phyloP scores from a whole-genome alignment of 768 basidiomycete species.

The Suillus hirtellus region DNA sequence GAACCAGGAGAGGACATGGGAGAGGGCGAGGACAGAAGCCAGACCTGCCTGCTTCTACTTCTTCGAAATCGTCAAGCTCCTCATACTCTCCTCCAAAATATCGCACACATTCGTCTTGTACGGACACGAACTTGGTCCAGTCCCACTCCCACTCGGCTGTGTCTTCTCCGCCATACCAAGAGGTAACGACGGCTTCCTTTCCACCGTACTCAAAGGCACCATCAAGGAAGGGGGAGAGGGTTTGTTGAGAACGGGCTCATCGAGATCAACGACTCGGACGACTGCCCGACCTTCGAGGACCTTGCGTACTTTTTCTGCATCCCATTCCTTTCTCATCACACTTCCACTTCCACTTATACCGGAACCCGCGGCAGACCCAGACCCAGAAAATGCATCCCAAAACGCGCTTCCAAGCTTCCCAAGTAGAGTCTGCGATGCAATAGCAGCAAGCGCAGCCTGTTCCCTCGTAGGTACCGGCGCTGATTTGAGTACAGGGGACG shows the following conservation, averaged over 20 bases:
- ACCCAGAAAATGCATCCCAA: slow-evolving; percentile 86
- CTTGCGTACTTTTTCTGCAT: slow-evolving; percentile 77
- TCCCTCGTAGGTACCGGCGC: slow-evolving; percentile 31
- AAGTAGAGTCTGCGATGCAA: slow-evolving; percentile 77
- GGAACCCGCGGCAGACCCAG: slow-evolving; percentile 8
- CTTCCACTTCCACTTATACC: neutral
- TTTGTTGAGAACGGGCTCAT: slow-evolving; percentile 25
- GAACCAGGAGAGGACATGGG: neutral
- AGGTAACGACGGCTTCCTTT: neutral
- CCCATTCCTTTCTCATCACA: slow-evolving; percentile 41
- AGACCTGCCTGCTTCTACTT: slow-evolving; percentile 30
- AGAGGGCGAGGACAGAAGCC: neutral
- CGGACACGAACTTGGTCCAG: slow-evolving; percentile 16
- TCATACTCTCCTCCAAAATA: slow-evolving; percentile 68
- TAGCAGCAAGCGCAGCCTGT: slow-evolving; percentile 48
- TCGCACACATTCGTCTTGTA: slow-evolving; percentile 33
- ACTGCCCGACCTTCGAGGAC: slow-evolving; percentile 85
- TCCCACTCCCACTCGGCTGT: slow-evolving; percentile 17
- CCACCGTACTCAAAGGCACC: neutral
- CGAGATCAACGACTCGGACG: slow-evolving; percentile 76
- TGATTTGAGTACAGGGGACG: slow-evolving; percentile 36
- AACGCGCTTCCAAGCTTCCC: slow-evolving; percentile 73
- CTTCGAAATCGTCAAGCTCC: slow-evolving; percentile 61
- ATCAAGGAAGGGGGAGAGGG: neutral
- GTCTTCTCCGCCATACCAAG: slow-evolving; percentile 4